Conservation (phyloP, 352 stramenopile genomes). For the Globisporangium recalcitrans region DNA sequence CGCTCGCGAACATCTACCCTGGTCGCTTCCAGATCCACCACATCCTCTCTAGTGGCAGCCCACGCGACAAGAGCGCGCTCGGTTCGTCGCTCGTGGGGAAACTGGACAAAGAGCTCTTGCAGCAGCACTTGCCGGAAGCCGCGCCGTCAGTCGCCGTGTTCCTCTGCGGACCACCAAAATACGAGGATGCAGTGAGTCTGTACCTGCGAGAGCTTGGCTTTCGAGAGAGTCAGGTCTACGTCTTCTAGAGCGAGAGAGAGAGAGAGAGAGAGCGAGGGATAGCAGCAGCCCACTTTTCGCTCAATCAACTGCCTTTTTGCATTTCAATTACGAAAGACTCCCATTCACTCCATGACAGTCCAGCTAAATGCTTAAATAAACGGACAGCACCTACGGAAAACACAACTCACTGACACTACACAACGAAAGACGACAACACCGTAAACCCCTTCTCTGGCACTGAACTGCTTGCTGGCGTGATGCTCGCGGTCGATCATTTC, state of each 20-base stretch:
- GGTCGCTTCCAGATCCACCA: constrained; percentile 60
- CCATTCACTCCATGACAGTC: not conserved
- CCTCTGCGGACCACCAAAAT: constrained; percentile 65
- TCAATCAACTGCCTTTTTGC: not conserved
- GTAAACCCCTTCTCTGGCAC: not conserved
- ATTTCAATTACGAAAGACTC: no score
- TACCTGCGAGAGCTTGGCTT: constrained; percentile 49
- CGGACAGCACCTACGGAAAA: not conserved
- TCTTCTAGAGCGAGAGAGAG: constrained; percentile 36
- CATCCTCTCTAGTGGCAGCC: constrained; percentile 43
- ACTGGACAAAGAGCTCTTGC: constrained; percentile 41
- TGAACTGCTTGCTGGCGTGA: not conserved
- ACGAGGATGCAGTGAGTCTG: constrained; percentile 51
- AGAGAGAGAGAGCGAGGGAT: not conserved
- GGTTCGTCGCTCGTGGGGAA: constrained; percentile 45
- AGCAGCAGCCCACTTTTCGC: not conserved
- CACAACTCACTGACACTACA: not conserved
- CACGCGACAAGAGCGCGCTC: constrained; percentile 40
- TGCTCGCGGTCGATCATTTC: not conserved
- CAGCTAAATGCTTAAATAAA: constrained; percentile 12
- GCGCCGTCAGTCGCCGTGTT: constrained; percentile 50
- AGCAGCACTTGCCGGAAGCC: constrained; percentile 36
- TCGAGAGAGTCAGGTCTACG: constrained; percentile 49
- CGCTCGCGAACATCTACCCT: constrained; percentile 75
- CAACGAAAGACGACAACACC: not conserved